These are phyloP conservation scores for Poterioochromonas sp. DNA, from an alignment of 352 stramenopile species.

Conservation along the genomic window DNA sequence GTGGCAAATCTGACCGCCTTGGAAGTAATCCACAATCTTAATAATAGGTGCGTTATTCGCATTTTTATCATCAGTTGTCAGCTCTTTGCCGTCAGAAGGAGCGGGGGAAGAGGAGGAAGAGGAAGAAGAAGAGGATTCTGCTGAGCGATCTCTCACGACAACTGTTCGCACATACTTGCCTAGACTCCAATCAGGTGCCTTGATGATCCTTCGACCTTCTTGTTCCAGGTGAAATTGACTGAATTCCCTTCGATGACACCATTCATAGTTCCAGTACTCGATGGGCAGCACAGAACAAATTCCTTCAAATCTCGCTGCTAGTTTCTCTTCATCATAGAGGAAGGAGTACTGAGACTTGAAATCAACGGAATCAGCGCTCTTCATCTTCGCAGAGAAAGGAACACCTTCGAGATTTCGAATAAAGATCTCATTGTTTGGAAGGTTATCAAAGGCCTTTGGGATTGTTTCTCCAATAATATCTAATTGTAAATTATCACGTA, in stretches of 20 bases:
- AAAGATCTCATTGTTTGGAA: neutral
- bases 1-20: conserved; percentile 5
- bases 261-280: conserved; percentile 27
- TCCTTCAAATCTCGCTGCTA: neutral
- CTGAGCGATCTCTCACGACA: neutral
- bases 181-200: neutral
- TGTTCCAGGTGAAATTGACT: conserved; percentile 25
- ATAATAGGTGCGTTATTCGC: neutral
- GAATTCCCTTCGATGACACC: conserved; percentile 23
- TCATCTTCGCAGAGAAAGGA: neutral
- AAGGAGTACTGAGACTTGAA: neutral
- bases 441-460: neutral
- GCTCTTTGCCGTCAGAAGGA: neutral
- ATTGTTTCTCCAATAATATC: neutral
- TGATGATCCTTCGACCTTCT: neutral
- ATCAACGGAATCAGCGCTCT: neutral
- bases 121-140: neutral
- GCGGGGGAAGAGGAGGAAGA: neutral
- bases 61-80: neutral
- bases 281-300: neutral
- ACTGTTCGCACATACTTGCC: neutral
- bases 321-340: neutral
- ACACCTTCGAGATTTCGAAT: neutral
- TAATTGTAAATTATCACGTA: neutral
- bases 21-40: conserved; percentile 18